These are phyloP conservation scores for Evernia prunastri DNA, from an alignment of 495 filamentous ascomycete species.

Conservation along the genomic window DNA sequence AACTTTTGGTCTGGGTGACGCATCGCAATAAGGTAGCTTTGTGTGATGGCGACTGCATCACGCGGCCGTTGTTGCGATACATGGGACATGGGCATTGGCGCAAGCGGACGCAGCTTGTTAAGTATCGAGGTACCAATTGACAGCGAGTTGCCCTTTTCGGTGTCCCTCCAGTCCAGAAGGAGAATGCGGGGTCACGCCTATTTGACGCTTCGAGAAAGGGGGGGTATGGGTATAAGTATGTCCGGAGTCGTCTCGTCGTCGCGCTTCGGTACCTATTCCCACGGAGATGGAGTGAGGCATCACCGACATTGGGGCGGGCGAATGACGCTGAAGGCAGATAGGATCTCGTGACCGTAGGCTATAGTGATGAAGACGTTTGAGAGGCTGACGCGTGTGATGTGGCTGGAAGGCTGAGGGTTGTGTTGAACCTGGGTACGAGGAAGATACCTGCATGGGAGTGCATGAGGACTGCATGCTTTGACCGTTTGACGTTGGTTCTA, in stretches of 20 bases:
- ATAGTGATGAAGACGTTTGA: neutral
- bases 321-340: neutral
- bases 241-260: conserved; percentile 1
- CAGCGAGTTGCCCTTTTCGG: conserved; percentile 19
- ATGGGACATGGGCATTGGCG: conserved; percentile 19
- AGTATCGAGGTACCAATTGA: conserved; percentile 13
- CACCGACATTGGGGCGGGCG: neutral
- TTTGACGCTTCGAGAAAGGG: conserved; percentile 10
- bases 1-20: conserved; percentile 5
- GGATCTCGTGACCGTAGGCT: neutral
- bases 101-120: conserved; percentile 13
- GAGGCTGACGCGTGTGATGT: neutral
- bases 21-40: conserved; percentile 7
- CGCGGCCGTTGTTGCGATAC: conserved; percentile 14
- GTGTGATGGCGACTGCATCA: conserved; percentile 16
- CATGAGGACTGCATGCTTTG: neutral
- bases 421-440: neutral
- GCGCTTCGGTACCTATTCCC: conserved; percentile 7
- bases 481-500: neutral
- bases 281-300: neutral
- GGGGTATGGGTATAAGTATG: neutral
- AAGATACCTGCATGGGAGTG: neutral
- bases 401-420: neutral
- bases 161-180: conserved; percentile 9
- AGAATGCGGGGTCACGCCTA: conserved; percentile 21